Evolutionary conservation across 2,329 filamentous ascomycete genomes (phyloP).

Genomic region (Pseudogymnoascus sp.): DNA sequence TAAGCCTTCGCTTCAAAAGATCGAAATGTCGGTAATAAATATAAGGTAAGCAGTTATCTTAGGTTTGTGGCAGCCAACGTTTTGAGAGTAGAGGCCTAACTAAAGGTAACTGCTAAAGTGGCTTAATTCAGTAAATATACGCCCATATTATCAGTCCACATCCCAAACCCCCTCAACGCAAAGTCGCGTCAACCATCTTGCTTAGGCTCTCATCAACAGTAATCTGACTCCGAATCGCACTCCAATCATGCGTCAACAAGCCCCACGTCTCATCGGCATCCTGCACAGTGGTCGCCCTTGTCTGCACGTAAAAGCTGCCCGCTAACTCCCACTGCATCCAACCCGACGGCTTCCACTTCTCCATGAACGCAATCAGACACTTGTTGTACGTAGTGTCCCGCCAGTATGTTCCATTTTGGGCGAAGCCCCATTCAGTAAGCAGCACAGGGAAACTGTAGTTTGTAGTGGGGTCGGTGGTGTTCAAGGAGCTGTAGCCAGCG

Average conservation of each 20-base stretch:
- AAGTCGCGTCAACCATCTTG: conserved; percentile 32
- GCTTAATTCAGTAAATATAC: background rate
- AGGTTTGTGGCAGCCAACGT: background rate
- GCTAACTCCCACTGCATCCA: conserved; percentile 53
- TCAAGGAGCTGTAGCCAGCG: conserved; percentile 35
- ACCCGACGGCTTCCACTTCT: conserved; percentile 37
- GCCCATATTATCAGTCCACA: background rate
- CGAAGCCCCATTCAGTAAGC: conserved; percentile 39
- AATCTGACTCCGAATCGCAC: conserved; percentile 36
- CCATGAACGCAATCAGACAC: conserved; percentile 44
- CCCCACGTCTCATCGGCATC: conserved; percentile 53
- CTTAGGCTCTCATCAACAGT: conserved; percentile 36
- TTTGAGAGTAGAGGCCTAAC: background rate
- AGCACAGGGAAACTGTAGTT: conserved; percentile 34
- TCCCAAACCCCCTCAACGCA: conserved; percentile 9
- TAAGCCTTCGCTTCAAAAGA: background rate
- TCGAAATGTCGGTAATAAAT: background rate
- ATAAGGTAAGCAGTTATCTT: background rate
- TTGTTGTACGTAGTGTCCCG: conserved; percentile 39
- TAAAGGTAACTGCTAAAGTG: background rate
- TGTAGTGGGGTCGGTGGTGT: conserved; percentile 22
- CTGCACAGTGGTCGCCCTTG: conserved; percentile 33
- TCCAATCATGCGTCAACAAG: conserved; percentile 46
- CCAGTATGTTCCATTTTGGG: conserved; percentile 39
- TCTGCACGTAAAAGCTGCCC: conserved; percentile 50